Evolutionary conservation across 1,284 basidiomycete genomes (phyloP).

Genomic region (Bjerkandera adusta): DNA sequence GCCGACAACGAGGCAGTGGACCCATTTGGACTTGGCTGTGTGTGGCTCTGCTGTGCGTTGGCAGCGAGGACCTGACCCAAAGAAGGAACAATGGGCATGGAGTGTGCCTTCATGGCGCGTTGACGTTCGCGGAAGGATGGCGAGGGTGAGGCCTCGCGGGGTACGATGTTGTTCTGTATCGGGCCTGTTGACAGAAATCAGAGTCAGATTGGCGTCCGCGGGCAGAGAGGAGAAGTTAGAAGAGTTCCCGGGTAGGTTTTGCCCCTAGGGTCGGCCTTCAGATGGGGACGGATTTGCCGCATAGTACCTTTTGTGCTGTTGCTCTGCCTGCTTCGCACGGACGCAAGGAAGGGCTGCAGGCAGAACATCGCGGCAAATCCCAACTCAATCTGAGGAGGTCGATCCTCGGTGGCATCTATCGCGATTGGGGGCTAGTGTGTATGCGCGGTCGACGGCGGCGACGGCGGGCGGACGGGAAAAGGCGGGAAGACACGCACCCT

Average conservation of each 20-base stretch:
- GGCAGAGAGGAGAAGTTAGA: constrained; percentile 18
- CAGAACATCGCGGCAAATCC: constrained; percentile 9
- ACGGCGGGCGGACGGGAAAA: constrained; percentile 8
- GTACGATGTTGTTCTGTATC: constrained; percentile 44
- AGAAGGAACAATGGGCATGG: constrained; percentile 59
- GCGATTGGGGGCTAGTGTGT: constrained; percentile 2
- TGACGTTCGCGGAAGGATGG: constrained; percentile 60
- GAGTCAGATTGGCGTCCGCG: constrained; percentile 24
- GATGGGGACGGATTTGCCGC: constrained; percentile 7
- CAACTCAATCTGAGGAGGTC: constrained; percentile 17
- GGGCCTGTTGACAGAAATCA: constrained; percentile 23
- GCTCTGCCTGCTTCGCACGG: constrained; percentile 8
- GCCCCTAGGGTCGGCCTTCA: constrained; percentile 9
- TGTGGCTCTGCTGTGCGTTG: constrained; percentile 26
- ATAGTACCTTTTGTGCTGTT: constrained; percentile 2
- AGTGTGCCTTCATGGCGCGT: constrained; percentile 56
- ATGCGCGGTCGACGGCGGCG: constrained; percentile 12
- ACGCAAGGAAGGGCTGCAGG: not conserved
- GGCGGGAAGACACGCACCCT: constrained; percentile 33
- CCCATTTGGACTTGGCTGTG: constrained; percentile 55
- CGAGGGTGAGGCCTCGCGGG: constrained; percentile 66
- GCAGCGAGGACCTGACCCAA: constrained; percentile 45
- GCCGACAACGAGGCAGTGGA: constrained; percentile 43
- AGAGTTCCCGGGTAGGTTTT: constrained; percentile 14
- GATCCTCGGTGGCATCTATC: constrained; percentile 14